These are phyloP conservation scores for Geotrichum fermentans DNA, from an alignment of 1,139 yeast species.

Conservation along the genomic window DNA sequence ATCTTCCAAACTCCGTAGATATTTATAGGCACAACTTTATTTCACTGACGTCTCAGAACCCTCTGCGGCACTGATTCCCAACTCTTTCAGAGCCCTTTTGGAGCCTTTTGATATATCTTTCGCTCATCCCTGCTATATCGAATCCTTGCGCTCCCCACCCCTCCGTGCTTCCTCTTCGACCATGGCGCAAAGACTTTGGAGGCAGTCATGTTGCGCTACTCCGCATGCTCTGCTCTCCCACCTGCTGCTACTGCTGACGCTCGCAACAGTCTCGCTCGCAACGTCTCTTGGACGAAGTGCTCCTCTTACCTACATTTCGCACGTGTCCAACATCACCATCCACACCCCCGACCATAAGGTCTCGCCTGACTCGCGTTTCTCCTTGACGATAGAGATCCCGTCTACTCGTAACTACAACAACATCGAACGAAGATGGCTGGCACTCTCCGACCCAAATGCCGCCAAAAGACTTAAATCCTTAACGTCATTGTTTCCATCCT, in stretches of 20 bases:
- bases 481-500: constrained; percentile 4
- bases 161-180: not conserved
- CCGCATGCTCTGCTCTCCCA: not conserved
- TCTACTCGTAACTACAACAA: constrained; percentile 29
- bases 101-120: too few species aligned
- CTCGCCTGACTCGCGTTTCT: constrained; percentile 20
- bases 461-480: constrained; percentile 13
- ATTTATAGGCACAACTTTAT: too few species aligned
- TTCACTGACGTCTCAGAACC: too few species aligned
- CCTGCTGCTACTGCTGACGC: constrained; percentile 2
- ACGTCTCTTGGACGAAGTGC: constrained; percentile 16
- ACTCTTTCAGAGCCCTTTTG: too few species aligned
- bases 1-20: too few species aligned
- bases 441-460: constrained; percentile 33
- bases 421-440: constrained; percentile 34
- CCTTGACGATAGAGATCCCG: constrained; percentile 28
- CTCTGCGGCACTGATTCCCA: too few species aligned
- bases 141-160: too few species aligned
- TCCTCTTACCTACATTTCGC: constrained; percentile 28
- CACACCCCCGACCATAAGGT: constrained; percentile 19
- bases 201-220: not conserved
- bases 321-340: constrained; percentile 23
- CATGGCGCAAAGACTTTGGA: not conserved
- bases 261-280: constrained; percentile 1
- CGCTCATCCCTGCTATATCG: too few species aligned